Percentiles rank a stretch among this genome's conserved stretches.
Conservation (phyloP, 371 early-diverging fungal genomes). For the Entomophthora muscae region DNA sequence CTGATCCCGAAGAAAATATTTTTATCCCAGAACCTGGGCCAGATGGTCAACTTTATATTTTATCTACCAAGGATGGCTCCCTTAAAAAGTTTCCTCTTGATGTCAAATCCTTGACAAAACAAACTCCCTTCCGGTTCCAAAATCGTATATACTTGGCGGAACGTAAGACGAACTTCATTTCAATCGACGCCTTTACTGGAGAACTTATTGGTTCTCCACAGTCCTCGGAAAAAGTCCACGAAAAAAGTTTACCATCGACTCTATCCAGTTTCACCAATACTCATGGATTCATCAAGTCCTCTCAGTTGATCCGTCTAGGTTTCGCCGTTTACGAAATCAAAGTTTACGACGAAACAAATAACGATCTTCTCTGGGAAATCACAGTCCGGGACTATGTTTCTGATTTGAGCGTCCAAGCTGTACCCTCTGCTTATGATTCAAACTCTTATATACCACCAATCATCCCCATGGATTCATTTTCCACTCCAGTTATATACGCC, state of each 20-base stretch:
- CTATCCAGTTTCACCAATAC: background rate
- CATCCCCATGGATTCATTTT: conserved; percentile 18
- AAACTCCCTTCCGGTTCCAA: conserved; percentile 33
- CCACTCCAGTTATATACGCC: conserved; percentile 16
- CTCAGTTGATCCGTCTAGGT: background rate
- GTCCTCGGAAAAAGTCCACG: conserved; percentile 8
- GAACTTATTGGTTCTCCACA: conserved; percentile 20
- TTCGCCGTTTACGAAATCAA: background rate
- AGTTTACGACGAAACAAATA: background rate
- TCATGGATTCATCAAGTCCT: background rate
- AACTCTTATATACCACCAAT: conserved; percentile 12
- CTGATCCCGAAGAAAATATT: conserved; percentile 17
- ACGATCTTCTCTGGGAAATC: conserved; percentile 11
- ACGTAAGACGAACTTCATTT: conserved; percentile 42
- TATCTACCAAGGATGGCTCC: conserved; percentile 24
- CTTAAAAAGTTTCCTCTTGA: conserved; percentile 47
- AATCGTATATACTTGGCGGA: conserved; percentile 44
- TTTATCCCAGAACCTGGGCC: conserved; percentile 66
- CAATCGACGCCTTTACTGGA: conserved; percentile 52
- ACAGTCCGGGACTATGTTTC: conserved; percentile 2
- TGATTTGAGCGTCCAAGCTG: conserved; percentile 15
- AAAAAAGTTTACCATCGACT: conserved; percentile 8
- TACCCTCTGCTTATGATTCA: background rate
- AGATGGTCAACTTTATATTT: conserved; percentile 47
- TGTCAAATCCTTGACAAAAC: conserved; percentile 41